A percentile compares a stretch with the other conserved stretches of the same genome.
phyloP scores from a whole-genome alignment of 1,284 basidiomycete genomes.

The Cryptococcus sp. region DNA sequence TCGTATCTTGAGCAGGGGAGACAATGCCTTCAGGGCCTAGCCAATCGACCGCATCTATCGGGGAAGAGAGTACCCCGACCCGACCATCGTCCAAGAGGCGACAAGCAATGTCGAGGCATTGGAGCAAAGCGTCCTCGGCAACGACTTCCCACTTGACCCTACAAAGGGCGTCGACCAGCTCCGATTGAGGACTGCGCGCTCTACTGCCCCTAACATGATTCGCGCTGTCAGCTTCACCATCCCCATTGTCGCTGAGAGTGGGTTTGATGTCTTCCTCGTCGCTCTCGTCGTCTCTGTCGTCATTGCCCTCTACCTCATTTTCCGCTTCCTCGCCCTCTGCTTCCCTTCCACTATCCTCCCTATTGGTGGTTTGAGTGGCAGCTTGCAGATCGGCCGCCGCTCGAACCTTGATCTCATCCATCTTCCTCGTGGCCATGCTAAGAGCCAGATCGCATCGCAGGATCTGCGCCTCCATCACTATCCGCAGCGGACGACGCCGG shows the following conservation, averaged over 20 bases:
- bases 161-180: slow-evolving; percentile 20
- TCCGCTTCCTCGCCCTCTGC: neutral
- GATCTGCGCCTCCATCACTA: slow-evolving; percentile 28
- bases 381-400: slow-evolving; percentile 7
- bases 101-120: slow-evolving; percentile 12
- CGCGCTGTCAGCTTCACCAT: neutral
- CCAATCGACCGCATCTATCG: slow-evolving; percentile 15
- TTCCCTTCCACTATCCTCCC: neutral
- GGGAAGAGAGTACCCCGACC: slow-evolving; percentile 9
- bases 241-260: neutral
- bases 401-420: slow-evolving; percentile 25
- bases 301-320: neutral
- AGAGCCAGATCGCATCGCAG: slow-evolving; percentile 27
- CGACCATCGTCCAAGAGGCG: slow-evolving; percentile 13
- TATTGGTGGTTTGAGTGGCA: neutral
- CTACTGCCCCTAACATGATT: slow-evolving; percentile 27
- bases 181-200: slow-evolving; percentile 16
- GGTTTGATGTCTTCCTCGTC: slow-evolving; percentile 8
- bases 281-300: neutral
- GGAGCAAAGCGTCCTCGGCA: slow-evolving; percentile 13
- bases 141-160: slow-evolving; percentile 23
- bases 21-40: slow-evolving; percentile 10
- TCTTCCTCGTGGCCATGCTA: slow-evolving; percentile 28
- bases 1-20: neutral
- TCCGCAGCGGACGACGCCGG: slow-evolving; percentile 19